Conservation (phyloP, 495 filamentous ascomycete genomes). For the Penicillium chermesinum region DNA sequence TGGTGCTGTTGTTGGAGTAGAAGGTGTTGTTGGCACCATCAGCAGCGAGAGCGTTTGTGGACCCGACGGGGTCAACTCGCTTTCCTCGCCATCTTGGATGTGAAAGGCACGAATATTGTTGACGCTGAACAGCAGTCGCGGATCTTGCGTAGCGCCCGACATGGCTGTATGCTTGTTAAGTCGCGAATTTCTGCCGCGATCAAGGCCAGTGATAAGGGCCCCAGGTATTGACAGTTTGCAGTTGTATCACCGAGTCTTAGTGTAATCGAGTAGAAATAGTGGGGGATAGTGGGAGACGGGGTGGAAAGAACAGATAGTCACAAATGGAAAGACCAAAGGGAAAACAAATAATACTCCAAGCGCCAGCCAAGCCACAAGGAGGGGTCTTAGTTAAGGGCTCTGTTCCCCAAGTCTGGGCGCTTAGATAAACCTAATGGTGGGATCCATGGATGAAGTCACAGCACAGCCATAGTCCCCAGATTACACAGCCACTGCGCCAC, state of each 20-base stretch:
- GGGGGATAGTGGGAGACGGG: no score
- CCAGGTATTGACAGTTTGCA: no score
- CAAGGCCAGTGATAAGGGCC: no score
- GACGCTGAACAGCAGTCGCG: conserved; percentile 77
- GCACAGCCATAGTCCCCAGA: conserved; percentile 16
- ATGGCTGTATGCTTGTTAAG: conserved; percentile 5
- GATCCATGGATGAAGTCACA: background rate
- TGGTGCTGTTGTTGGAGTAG: conserved; percentile 51
- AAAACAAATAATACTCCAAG: background rate
- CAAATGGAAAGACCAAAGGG: background rate
- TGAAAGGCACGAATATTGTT: conserved; percentile 81
- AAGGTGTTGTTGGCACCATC: conserved; percentile 84
- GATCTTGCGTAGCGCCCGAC: conserved; percentile 47
- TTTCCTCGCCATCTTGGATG: conserved; percentile 80
- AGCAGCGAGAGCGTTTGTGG: conserved; percentile 84
- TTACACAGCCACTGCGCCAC: conserved; percentile 21
- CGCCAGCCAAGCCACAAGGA: conserved; percentile 7
- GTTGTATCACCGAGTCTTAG: no score
- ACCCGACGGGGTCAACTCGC: conserved; percentile 73
- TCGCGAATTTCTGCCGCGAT: no score
- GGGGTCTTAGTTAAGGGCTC: conserved; percentile 18
- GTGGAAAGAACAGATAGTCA: background rate
- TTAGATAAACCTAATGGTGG: conserved; percentile 21
- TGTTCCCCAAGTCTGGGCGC: conserved; percentile 16
- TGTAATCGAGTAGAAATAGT: no score